Evolutionary conservation across 495 filamentous ascomycete species (phyloP).

Genomic region (Xylaria sp.): DNA sequence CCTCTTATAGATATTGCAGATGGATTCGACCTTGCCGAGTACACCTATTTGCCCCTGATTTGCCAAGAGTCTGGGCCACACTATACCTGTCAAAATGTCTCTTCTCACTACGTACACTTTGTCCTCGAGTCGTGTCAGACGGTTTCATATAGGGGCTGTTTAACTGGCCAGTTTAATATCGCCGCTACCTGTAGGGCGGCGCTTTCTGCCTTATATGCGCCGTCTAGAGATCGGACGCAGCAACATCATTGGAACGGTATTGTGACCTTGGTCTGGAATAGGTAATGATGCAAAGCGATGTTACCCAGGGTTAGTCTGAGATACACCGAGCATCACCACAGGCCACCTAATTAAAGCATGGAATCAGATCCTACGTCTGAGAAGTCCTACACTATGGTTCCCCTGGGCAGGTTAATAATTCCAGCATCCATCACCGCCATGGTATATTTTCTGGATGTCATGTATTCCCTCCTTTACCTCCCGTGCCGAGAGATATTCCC

Average conservation of each 20-base stretch:
- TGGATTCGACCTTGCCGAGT: neutral
- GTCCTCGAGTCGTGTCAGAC: neutral
- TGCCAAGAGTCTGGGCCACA: neutral
- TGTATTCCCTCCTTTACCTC: neutral
- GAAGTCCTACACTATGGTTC: neutral
- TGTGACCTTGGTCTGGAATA: neutral
- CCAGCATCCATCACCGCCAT: neutral
- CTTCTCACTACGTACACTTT: too few species aligned
- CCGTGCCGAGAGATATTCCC: neutral
- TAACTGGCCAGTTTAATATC: neutral
- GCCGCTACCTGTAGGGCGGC: too few species aligned
- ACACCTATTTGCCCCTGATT: neutral
- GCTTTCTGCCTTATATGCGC: neutral
- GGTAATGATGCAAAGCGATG: neutral
- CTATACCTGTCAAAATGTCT: too few species aligned
- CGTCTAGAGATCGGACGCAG: neutral
- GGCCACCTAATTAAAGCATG: too few species aligned
- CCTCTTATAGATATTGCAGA: neutral
- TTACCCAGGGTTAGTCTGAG: too few species aligned
- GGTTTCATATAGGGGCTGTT: neutral
- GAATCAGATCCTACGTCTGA: slow-evolving; percentile 1
- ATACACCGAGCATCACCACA: neutral
- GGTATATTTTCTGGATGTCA: too few species aligned
- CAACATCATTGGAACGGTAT: neutral
- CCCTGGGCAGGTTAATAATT: neutral